phyloP scores from a whole-genome alignment of 2,329 filamentous ascomycete species.

The Colletotrichum orchidophilum region DNA sequence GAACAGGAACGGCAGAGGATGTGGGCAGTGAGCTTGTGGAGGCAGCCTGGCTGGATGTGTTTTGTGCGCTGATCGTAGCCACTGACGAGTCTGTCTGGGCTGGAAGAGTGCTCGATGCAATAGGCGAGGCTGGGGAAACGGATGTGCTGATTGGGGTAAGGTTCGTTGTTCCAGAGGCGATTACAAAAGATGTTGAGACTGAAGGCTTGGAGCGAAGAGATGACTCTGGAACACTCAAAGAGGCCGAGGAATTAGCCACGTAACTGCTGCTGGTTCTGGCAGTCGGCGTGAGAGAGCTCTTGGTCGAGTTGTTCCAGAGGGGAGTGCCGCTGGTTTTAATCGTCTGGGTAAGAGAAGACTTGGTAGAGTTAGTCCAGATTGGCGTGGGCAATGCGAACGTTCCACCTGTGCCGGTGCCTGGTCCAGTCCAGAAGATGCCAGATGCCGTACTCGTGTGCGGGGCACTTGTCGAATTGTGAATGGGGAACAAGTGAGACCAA shows the following conservation, averaged over 20 bases:
- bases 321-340: not conserved
- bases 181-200: not conserved
- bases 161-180: not conserved
- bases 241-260: not conserved
- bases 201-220: not conserved
- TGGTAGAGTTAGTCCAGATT: not conserved
- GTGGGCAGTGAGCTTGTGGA: not conserved
- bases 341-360: not conserved
- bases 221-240: not conserved
- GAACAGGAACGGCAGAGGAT: not conserved
- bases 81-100: not conserved
- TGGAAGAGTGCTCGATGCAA: constrained; percentile 16
- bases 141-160: too few species aligned
- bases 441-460: not conserved
- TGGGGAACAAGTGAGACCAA: not conserved
- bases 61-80: not conserved
- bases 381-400: not conserved
- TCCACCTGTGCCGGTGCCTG: not conserved
- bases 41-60: not conserved
- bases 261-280: not conserved
- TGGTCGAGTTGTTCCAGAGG: not conserved
- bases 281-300: not conserved
- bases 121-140: not conserved
- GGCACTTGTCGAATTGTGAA: not conserved
- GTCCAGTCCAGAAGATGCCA: not conserved